Conservation (phyloP, 78 protist genomes). For the Dictyostelium firmibasis region DNA sequence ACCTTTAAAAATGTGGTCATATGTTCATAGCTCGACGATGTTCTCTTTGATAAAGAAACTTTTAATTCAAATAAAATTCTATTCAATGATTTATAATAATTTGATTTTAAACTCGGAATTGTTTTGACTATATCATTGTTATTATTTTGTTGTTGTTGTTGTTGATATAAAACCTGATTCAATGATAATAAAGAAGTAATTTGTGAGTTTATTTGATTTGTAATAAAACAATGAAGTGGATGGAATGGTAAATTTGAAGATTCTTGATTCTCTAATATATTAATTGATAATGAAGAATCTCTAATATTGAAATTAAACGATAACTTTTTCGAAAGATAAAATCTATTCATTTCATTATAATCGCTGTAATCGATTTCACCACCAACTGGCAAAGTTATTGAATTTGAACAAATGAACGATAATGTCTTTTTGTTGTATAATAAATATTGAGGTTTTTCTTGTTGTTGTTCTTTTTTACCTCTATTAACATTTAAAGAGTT, state of each 20-base stretch:
- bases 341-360: not conserved
- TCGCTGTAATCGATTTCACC: not conserved
- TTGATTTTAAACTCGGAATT: not conserved
- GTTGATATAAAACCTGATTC: not conserved
- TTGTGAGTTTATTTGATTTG: not conserved
- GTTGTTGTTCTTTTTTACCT: not conserved
- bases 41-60: not conserved
- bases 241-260: not conserved
- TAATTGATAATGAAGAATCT: not conserved
- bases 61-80: not conserved
- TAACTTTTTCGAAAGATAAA: not conserved
- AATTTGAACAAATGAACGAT: not conserved
- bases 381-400: not conserved
- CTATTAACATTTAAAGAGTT: not conserved
- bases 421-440: not conserved
- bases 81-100: not conserved
- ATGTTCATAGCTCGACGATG: not conserved
- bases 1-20: slow-evolving; percentile 14
- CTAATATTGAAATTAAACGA: not conserved
- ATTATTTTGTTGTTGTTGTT: not conserved
- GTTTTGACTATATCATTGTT: not conserved
- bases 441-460: not conserved
- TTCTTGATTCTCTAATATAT: slow-evolving; percentile 19
- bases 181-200: not conserved
- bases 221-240: not conserved